Percentiles rank a stretch among this genome's conserved stretches.
Evolutionary conservation across 441 rosid genomes (phyloP).

Genomic region (Metrosideros polymorpha): DNA sequence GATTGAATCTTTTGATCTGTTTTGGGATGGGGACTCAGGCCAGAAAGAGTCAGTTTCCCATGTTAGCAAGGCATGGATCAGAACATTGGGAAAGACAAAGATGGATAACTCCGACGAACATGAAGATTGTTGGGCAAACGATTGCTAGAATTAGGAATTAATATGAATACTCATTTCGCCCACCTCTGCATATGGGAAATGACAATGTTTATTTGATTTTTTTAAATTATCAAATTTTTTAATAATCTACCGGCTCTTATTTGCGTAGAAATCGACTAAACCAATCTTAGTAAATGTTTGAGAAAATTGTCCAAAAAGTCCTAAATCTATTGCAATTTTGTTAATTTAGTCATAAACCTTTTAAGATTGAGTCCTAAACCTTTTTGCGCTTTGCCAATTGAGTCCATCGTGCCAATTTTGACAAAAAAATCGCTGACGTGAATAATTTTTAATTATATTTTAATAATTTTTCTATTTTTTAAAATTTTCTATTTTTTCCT

Average conservation of each 20-base stretch:
- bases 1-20: not conserved
- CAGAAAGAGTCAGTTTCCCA: not conserved
- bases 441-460: too few species aligned
- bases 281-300: not conserved
- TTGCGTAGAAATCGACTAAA: fast-evolving
- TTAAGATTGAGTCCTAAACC: too few species aligned
- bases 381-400: too few species aligned
- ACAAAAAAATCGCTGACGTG: too few species aligned
- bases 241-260: not conserved
- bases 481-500: too few species aligned
- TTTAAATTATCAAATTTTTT: not conserved
- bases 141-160: not conserved
- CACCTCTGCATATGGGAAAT: not conserved
- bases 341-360: too few species aligned
- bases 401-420: too few species aligned
- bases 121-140: not conserved
- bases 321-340: too few species aligned
- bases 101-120: not conserved
- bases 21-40: not conserved
- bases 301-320: too few species aligned
- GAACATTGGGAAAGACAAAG: not conserved
- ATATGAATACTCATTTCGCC: fast-evolving
- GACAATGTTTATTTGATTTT: not conserved
- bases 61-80: not conserved
- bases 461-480: too few species aligned